Conservation (phyloP, 1,284 basidiomycete genomes). For the Tranzscheliella williamsii region DNA sequence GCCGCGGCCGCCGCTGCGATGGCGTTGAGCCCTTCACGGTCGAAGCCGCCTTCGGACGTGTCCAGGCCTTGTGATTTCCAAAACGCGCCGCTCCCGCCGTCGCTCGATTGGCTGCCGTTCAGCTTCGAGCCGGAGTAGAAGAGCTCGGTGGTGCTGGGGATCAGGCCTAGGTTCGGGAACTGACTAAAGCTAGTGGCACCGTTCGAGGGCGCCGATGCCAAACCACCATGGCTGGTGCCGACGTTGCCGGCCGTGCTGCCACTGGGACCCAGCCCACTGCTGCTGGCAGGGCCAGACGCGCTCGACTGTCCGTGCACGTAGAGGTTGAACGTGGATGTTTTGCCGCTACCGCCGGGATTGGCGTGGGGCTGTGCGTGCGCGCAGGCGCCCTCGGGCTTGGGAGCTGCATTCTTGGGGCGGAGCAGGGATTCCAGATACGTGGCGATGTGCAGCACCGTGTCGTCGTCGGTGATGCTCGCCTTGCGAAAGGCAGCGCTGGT, state of each 20-base stretch:
- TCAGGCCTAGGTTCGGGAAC: too few relatives aligned
- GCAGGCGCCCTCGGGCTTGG: too few relatives aligned
- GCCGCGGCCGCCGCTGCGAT: constrained; percentile 25
- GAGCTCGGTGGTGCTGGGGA: not conserved
- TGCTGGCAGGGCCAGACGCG: too few relatives aligned
- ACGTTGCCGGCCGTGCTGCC: too few relatives aligned
- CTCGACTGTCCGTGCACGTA: too few relatives aligned
- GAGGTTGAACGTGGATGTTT: too few relatives aligned
- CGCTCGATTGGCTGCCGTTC: not conserved
- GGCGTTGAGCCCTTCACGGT: constrained; percentile 17
- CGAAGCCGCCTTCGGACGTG: constrained; percentile 4
- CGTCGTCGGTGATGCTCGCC: constrained; percentile 29
- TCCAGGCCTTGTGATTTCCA: not conserved
- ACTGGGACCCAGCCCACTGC: too few relatives aligned
- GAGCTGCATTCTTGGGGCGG: constrained; percentile 22
- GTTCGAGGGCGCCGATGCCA: too few relatives aligned
- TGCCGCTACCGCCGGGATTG: too few relatives aligned
- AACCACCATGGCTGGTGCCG: too few relatives aligned
- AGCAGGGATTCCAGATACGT: constrained; percentile 30
- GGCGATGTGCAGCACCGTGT: constrained; percentile 33
- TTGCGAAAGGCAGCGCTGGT: constrained; percentile 24
- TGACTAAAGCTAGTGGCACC: too few relatives aligned
- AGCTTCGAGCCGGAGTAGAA: not conserved
- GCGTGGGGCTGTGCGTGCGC: too few relatives aligned
- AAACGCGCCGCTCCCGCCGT: not conserved